Base-by-base conservation (phyloP, 352 stramenopile species). In the Globisporangium parvum region DNA sequence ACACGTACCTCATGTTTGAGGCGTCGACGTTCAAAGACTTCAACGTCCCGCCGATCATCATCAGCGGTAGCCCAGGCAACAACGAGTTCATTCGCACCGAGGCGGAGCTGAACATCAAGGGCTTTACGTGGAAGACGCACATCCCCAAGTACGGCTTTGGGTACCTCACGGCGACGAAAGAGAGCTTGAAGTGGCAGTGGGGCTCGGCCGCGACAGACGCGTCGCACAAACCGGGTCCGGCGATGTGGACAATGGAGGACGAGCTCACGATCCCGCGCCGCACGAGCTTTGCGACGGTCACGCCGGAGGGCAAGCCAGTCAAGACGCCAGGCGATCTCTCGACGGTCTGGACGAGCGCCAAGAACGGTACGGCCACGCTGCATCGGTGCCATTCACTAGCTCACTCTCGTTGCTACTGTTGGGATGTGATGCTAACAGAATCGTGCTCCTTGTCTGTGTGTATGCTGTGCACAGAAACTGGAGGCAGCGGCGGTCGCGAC, bases 141-240 rank as follows among this genome's bases (percentile, higher is more conserved):
- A 87, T 89, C 42, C 69, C 73, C 1, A 85, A 89, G 60, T 91
- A 91, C 59, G 81, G 81, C 11, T 91, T 75, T 55, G 81, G 81
- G 8, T 89, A 84, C 48, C 47, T 91, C 53, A 89, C 70, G 1
- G 81, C 75, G 51, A 87, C 78, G 9, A 57, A 71, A 15, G 52
- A 71, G 17, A 70, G 60, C 11, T 61, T 91, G 15, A 51, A 81
- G 47, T 89, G 78, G 78, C 67, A 77, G 26, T 89, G 76, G 76
- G 78, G 78, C 1, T 73, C 74, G 11, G 69, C 78, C 5, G 78
- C 67, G 4, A 69, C 70, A 8, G 76, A 87, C 41, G 62, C 57
- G 4, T 74, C 62, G 1, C 59, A 74, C 35, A 66, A 67, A 1
- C 78, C 78, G 3, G 65, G 72, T 37, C 71, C 75, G 17, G 60